Evolutionary conservation across 2,329 filamentous ascomycete genomes (phyloP), one percentile per base, ranked within the genome.

Genomic region (Cryphonectria japonica): DNA sequence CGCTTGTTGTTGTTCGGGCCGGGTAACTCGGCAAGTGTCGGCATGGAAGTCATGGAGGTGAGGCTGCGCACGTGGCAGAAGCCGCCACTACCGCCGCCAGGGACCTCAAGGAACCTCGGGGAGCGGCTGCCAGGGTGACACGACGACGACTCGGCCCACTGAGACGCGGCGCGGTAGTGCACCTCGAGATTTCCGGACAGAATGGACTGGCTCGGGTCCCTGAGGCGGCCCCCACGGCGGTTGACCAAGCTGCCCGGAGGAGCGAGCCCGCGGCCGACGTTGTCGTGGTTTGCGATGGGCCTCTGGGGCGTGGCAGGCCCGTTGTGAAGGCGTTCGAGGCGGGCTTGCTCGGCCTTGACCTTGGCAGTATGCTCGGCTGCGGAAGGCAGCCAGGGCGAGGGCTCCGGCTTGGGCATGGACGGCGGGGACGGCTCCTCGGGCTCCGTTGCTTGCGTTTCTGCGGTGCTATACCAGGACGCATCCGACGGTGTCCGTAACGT

Each of bases 301-400:
- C 71, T 69, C 16, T 68, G 71, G 32, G 66, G n/a, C 59, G 52
- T 66, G 64, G 61, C 6, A 61, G 26, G 26, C 22, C 29, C 19
- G 32, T 39, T 68, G 32, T 64, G 41, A 5, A 69, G 26, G 39
- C 65, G 50, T 16, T 68, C 67, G 22, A 66, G 61, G 14, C 61
- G 61, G 29, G 64, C 60, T 59, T 69, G 71, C 34, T 70, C 68
- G 22, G 68, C 52, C 32, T 66, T 72, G 52, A 66, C 68, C 22
- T 73, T 74, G 16, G 76, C 76, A 1, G 77, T 75, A 66, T 79
- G 77, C 68, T 78, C 77, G 13, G 75, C 26, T 0, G 77, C 77
- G 0, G 82, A 83, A 22, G 82, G 82, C 67, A 83, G 80, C 82
- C 82, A 83, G 19, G 79, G 78, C 43, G 69, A 43, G 2, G 71